phyloP scores from a whole-genome alignment of 1,139 yeast species.

The Ogataea hybrid region DNA sequence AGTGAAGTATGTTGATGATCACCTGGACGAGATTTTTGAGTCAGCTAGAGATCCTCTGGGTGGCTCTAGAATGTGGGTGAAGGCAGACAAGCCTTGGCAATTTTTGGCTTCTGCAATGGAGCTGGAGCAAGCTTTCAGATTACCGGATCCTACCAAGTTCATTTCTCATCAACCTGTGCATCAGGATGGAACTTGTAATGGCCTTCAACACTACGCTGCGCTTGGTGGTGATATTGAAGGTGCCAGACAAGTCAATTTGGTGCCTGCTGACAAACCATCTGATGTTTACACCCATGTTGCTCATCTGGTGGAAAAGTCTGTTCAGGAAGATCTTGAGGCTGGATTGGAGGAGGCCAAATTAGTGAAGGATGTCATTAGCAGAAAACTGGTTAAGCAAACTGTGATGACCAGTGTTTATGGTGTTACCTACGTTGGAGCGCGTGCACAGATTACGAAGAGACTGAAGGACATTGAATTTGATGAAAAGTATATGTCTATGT shows the following conservation, averaged over 20 bases:
- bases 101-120: conserved; percentile 85
- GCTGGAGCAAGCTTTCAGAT: conserved; percentile 64
- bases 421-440: conserved; percentile 92
- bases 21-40: conserved; percentile 58
- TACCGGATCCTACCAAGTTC: conserved; percentile 71
- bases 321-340: conserved; percentile 55
- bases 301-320: conserved; percentile 59
- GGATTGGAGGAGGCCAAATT: conserved; percentile 45
- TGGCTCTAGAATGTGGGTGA: conserved; percentile 70
- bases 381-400: conserved; percentile 93
- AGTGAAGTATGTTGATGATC: conserved; percentile 65
- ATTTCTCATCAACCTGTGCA: conserved; percentile 87
- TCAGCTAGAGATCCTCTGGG: conserved; percentile 71
- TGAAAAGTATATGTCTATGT: conserved; percentile 33
- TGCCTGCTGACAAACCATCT: conserved; percentile 81
- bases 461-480: conserved; percentile 42
- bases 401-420: conserved; percentile 99
- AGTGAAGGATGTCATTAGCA: conserved; percentile 61
- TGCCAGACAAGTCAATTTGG: conserved; percentile 85
- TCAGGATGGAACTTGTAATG: conserved; percentile 98
- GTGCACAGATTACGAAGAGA: conserved; percentile 79
- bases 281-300: conserved; percentile 91
- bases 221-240: conserved; percentile 96
- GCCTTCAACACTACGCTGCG: conserved; percentile 97
- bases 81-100: conserved; percentile 96